Evolutionary conservation across 2,329 filamentous ascomycete genomes (phyloP), one percentile per base, ranked within the genome.

Genomic region (Dendryphion nanum): DNA sequence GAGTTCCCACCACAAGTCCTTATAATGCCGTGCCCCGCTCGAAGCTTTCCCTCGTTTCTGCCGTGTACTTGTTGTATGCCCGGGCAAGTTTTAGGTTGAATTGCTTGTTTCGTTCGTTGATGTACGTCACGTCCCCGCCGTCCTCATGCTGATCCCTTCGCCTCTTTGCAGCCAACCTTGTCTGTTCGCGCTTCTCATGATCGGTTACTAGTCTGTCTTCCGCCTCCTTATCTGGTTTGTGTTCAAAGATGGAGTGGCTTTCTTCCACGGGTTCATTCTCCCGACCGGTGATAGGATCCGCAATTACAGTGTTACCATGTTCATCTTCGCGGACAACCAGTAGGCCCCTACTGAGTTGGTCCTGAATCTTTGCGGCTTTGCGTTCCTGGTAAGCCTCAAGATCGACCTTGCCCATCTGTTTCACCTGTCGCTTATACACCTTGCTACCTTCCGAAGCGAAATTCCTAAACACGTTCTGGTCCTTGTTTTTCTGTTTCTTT

Each of bases 51-150:
- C 93, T 77, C 56, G 98, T 97, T 66, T 98, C 93, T 20, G 86
- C 82, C 31, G 93, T 98, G 68, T 98, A 98, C 75, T 95, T 95
- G 72, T 98, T 93, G 71, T 98, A 98, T 73, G 97, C 98, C 51
- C 93, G 78, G 37, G 85, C 77, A 67, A 98, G 74, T 73, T 98
- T 97, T 73, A 95, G 83, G 81, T 98, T 98, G 75, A 98, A 98
- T 76, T 96, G 89, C 77, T 97, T 97, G 77, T 98, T 98, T 61
- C 98, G 96, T 71, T 96, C 89, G 71, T 98, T 98, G 79, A 98
- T 98, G 70, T 95, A 97, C 6, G 91, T 97, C 55, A 97, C 86
- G 67, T 98, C 93, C 18, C 82, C 85, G 33, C 90, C 86, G 47
- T 95, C 89, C 41, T 90, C 89, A 46, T 83, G 85, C 28, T 72